Conservation (phyloP, 1,284 basidiomycete genomes). For the Rhodotorula sp. region DNA sequence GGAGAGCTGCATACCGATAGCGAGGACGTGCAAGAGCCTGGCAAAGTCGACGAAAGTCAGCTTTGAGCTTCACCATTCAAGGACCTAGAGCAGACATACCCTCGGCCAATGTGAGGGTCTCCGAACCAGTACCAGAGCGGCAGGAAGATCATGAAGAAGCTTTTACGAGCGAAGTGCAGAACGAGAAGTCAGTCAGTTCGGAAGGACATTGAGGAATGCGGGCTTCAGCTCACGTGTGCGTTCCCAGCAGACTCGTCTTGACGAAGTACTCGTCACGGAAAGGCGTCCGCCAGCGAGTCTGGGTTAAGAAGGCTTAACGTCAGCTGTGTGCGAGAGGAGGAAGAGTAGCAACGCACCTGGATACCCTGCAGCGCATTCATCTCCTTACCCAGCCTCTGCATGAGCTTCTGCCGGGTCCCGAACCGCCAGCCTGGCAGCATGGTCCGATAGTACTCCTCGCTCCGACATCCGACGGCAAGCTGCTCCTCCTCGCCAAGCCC, state of each 20-base stretch:
- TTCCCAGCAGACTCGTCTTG: slow-evolving; percentile 73
- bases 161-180: slow-evolving; percentile 47
- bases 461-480: slow-evolving; percentile 14
- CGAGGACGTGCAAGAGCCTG: slow-evolving; percentile 76
- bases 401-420: slow-evolving; percentile 61
- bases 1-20: slow-evolving; percentile 57
- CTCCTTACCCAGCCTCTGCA: slow-evolving; percentile 63
- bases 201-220: neutral
- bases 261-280: slow-evolving; percentile 85
- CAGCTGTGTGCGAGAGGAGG: neutral
- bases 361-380: slow-evolving; percentile 65
- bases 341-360: slow-evolving; percentile 58
- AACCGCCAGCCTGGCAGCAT: slow-evolving; percentile 65
- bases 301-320: neutral
- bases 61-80: neutral
- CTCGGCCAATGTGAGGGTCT: slow-evolving; percentile 65
- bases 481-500: neutral
- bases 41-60: slow-evolving; percentile 53
- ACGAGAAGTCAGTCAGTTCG: neutral
- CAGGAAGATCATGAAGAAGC: slow-evolving; percentile 85
- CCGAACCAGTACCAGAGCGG: slow-evolving; percentile 89
- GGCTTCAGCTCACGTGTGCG: slow-evolving; percentile 60
- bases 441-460: slow-evolving; percentile 56
- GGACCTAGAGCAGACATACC: slow-evolving; percentile 58
- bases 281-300: slow-evolving; percentile 64